phyloP scores from a whole-genome alignment of 371 early-diverging fungal species.

The Nosema muscidifuracis region DNA sequence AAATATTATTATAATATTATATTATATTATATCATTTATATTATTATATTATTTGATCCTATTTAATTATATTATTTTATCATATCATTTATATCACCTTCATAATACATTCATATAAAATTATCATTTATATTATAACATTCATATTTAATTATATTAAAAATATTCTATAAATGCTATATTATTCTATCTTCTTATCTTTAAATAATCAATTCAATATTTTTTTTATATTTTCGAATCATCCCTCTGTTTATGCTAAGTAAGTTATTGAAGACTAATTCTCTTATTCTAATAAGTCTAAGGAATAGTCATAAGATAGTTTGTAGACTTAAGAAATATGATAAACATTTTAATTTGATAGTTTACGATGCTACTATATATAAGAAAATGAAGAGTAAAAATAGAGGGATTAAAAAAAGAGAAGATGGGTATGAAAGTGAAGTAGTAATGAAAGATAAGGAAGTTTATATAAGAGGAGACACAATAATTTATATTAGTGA shows the following conservation, averaged over 20 bases:
- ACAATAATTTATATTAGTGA: neutral
- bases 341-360: conserved; percentile 53
- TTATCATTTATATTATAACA: too few relatives aligned
- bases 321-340: conserved; percentile 28
- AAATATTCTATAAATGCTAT: too few relatives aligned
- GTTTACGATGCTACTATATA: conserved; percentile 35
- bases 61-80: too few relatives aligned
- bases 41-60: too few relatives aligned
- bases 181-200: too few relatives aligned
- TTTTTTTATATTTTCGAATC: too few relatives aligned
- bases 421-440: conserved; percentile 11
- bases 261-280: neutral
- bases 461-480: conserved; percentile 4
- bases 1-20: neutral
- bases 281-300: conserved; percentile 11
- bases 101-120: too few relatives aligned
- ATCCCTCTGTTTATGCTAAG: too few relatives aligned
- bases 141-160: too few relatives aligned
- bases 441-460: conserved; percentile 1
- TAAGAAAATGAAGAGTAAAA: conserved; percentile 15
- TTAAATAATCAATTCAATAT: too few relatives aligned
- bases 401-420: conserved; percentile 43
- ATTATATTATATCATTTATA: too few relatives aligned
- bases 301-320: conserved; percentile 36
- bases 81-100: too few relatives aligned